Conservation (phyloP, 306 rosid genomes). For the Begonia peltatifolia region DNA sequence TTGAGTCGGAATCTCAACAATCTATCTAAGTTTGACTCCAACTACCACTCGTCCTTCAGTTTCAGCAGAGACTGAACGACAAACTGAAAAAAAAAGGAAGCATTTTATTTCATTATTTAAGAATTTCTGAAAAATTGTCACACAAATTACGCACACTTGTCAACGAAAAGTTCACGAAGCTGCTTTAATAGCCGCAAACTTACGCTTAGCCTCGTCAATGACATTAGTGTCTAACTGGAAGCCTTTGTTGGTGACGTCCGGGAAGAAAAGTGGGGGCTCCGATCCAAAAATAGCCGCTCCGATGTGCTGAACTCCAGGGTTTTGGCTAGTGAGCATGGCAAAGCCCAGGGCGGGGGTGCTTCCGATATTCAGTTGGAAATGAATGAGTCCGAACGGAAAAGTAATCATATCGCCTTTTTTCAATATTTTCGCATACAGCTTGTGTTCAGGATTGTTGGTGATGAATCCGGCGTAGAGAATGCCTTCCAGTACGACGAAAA, state of each 20-base stretch:
- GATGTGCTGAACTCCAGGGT: constrained; percentile 4
- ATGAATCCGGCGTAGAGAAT: constrained; percentile 6
- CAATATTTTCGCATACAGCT: not conserved
- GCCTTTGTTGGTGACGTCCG: constrained; percentile 5
- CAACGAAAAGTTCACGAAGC: no score
- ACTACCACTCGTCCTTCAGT: no score
- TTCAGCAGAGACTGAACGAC: no score
- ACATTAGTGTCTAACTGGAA: constrained; percentile 2
- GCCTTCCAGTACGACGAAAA: constrained; percentile 8
- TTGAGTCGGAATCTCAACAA: no score
- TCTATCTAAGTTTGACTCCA: no score
- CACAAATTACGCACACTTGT: no score
- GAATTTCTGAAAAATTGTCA: no score
- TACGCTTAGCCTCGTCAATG: no score
- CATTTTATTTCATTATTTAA: no score
- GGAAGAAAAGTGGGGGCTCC: not conserved
- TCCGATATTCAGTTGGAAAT: constrained; percentile 4
- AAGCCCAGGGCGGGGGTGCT: constrained; percentile 3
- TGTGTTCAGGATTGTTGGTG: constrained; percentile 1
- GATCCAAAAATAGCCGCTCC: constrained; percentile 8
- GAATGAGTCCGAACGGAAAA: constrained; percentile 11
- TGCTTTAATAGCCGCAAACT: no score
- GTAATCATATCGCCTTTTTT: constrained; percentile 9
- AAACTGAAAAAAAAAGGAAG: no score
- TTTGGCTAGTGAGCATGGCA: constrained; percentile 10